Conservation (phyloP, 2,329 filamentous ascomycete genomes). For the Talaromyces atroroseus region DNA sequence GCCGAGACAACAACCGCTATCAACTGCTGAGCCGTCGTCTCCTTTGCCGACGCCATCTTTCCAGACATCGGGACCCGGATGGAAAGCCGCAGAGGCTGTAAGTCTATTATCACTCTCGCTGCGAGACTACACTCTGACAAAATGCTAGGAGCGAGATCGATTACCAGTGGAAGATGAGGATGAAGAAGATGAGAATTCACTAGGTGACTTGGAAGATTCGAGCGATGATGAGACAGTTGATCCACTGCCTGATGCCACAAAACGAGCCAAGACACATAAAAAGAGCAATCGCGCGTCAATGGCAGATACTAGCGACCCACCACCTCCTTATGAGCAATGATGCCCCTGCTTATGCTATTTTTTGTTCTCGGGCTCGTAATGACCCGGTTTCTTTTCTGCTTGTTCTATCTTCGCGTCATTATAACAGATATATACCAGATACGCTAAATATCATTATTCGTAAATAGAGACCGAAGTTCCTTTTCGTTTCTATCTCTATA, state of each 20-base stretch:
- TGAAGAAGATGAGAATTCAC: neutral
- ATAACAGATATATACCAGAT: neutral
- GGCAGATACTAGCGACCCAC: slow-evolving; percentile 5
- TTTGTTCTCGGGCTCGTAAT: neutral
- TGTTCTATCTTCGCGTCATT: no score
- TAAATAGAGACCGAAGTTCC: no score
- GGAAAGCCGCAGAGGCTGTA: slow-evolving; percentile 14
- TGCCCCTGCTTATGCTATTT: neutral
- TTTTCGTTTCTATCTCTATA: no score
- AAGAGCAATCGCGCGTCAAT: neutral
- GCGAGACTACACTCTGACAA: neutral
- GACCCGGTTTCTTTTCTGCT: no score
- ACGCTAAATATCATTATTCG: neutral
- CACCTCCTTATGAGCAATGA: slow-evolving; percentile 10
- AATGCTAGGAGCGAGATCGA: neutral
- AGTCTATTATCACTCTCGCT: neutral
- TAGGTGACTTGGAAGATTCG: slow-evolving; percentile 5
- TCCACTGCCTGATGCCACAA: neutral
- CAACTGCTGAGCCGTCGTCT: neutral
- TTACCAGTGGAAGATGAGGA: neutral
- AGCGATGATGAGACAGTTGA: neutral
- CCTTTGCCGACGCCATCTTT: slow-evolving; percentile 11
- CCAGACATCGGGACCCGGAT: slow-evolving; percentile 13
- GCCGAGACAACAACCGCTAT: neutral
- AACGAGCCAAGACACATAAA: neutral